Percentiles rank a stretch among this genome's conserved stretches.
Evolutionary conservation across 73 alveolate species (phyloP).

Genomic region (Paramecium bursaria): DNA sequence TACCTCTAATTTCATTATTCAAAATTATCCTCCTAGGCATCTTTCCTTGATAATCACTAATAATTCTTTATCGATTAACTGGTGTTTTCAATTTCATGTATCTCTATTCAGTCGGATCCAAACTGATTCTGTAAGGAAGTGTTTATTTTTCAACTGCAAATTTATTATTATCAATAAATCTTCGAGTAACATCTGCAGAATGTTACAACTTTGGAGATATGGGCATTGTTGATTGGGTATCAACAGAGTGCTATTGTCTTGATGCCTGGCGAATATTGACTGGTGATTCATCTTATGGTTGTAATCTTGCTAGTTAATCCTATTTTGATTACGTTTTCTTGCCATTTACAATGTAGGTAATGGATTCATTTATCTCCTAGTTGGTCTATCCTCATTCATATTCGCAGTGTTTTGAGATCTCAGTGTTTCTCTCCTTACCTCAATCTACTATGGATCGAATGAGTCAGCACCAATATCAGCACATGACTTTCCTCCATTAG

Average conservation of each 20-base stretch:
- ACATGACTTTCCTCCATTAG: conserved; percentile 81
- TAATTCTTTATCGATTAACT: neutral
- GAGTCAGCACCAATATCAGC: conserved; percentile 70
- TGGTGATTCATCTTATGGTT: conserved; percentile 9
- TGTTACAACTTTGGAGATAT: conserved; percentile 15
- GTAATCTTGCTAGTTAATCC: neutral
- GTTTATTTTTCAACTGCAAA: neutral
- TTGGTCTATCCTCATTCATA: neutral
- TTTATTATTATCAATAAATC: neutral
- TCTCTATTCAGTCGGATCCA: neutral
- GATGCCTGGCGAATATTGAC: conserved; percentile 1
- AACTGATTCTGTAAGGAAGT: neutral
- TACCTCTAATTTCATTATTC: conserved; percentile 23
- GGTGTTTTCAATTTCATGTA: conserved; percentile 43
- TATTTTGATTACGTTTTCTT: neutral
- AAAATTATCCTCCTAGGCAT: conserved; percentile 1
- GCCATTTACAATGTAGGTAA: neutral
- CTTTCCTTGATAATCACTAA: conserved; percentile 33
- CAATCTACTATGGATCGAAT: neutral
- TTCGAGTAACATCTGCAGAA: neutral
- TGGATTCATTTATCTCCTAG: neutral
- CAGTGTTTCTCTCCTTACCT: neutral
- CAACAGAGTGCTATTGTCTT: conserved; percentile 4
- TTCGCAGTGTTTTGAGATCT: neutral
- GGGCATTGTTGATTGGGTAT: neutral